Base-by-base conservation (phyloP, 805 yeast genomes). In the Myxozyma monticola region DNA sequence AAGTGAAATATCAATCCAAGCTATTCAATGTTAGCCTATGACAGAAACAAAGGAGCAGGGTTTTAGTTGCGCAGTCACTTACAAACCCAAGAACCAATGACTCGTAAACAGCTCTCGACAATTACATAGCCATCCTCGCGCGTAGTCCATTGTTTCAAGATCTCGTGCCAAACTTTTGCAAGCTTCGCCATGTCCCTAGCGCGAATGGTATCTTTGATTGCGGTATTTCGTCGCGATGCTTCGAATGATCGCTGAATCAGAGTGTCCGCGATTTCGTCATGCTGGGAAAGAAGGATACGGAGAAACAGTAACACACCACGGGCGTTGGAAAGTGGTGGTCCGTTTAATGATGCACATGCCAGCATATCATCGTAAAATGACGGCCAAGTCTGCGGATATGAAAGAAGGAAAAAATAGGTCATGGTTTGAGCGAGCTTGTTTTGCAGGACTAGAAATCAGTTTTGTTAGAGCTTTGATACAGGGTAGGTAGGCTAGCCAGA, bases 251-350 rank as follows among this genome's bases (percentile, higher is more conserved):
- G 79, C 28, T 81, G 70, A 57, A 89, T 85, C 59, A 90, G 77
- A 64, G 86, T 93, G 66, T 93, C 99, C 29, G 96, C 99, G 60
- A 93, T 88, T 68, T 90, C 96, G 25, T 83, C 83, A 66, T 93
- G 97, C 53, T 93, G 80, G 26, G 85, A 79, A 37, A 81, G 68
- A 51, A 89, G 71, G 6, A 88, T 77, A 63, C 96, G 78, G 33
- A 84, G 68, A 66, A 85, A 89, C 67, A 86, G 79, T 63, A 90
- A 97, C 9, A 76, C 65, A 59, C 77, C 79, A 45, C 79, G 56
- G 52, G 66, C 65, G 62, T 73, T 65, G 61, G 72, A 63, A 51
- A 68, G 54, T 46, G 61, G 44, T 15, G 62, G 61, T n/a, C 52
- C 61, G 17, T 64, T 49, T 37, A 60, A 44, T 40, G 60, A 63